Evolutionary conservation across 164 flowering plant genomes (phyloP).

Genomic region (Vitis rotundifolia): DNA sequence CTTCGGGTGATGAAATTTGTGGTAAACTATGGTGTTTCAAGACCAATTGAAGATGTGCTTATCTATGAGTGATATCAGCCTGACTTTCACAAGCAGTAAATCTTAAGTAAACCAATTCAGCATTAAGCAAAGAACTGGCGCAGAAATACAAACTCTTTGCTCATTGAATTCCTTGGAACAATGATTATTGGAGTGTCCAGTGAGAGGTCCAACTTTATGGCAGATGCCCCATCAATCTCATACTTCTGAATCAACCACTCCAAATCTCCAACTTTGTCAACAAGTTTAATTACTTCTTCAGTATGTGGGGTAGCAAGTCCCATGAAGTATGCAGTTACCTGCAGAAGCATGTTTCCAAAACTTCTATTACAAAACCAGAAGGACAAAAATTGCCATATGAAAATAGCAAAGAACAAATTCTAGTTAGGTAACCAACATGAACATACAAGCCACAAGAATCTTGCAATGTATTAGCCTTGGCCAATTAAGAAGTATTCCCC

Average conservation of each 20-base stretch:
- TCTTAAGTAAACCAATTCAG: not conserved
- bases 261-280: slow-evolving; percentile 95
- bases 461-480: not conserved
- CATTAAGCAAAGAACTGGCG: not conserved
- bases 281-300: slow-evolving; percentile 93
- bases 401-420: too few species aligned
- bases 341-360: slow-evolving; percentile 20
- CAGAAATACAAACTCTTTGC: slow-evolving; percentile 77
- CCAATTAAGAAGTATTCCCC: not conserved
- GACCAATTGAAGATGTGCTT: too few species aligned
- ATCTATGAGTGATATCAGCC: too few species aligned
- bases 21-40: too few species aligned
- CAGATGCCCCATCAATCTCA: slow-evolving; percentile 95
- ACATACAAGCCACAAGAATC: not conserved
- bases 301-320: slow-evolving; percentile 91
- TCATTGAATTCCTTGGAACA: slow-evolving; percentile 74
- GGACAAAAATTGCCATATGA: not conserved
- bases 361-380: not conserved
- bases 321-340: slow-evolving; percentile 92
- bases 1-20: too few species aligned
- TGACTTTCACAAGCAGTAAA: not conserved
- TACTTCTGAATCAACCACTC: slow-evolving; percentile 95
- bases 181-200: slow-evolving; percentile 92
- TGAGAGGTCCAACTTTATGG: slow-evolving; percentile 85
- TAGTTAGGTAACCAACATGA: too few species aligned